Conservation (phyloP, 306 rosid species). For the Vigna mungo region DNA sequence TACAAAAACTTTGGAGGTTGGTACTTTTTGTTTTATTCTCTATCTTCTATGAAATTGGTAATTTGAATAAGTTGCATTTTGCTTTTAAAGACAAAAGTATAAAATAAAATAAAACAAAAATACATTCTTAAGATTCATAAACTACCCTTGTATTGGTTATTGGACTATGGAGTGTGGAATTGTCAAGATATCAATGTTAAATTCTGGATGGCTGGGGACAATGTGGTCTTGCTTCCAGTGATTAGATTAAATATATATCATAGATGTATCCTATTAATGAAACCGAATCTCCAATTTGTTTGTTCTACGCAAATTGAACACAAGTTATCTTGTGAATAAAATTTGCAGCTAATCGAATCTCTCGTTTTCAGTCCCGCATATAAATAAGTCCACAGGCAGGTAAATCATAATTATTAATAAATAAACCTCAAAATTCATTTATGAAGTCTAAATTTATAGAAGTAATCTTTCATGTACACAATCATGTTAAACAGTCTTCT, state of each 20-base stretch:
- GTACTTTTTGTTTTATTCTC: conserved; percentile 38
- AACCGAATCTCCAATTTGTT: conserved; percentile 4
- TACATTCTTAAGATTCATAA: conserved; percentile 1
- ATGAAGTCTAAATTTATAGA: no score
- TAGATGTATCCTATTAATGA: background rate
- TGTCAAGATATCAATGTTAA: conserved; percentile 6
- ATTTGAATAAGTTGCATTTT: conserved; percentile 12
- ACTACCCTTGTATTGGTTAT: background rate
- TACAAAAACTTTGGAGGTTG: conserved; percentile 87
- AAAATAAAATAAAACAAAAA: background rate
- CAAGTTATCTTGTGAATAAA: conserved; percentile 46
- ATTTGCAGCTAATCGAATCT: background rate
- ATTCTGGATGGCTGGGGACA: conserved; percentile 12
- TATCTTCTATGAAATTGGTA: conserved; percentile 14
- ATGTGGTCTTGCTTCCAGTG: background rate
- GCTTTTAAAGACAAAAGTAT: conserved; percentile 7
- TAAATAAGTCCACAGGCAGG: background rate
- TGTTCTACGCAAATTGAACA: conserved; percentile 13
- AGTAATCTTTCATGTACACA: no score
- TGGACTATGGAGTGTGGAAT: conserved; percentile 8
- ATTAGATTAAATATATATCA: background rate
- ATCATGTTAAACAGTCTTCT: no score
- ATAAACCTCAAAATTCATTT: background rate
- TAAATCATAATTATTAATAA: background rate
- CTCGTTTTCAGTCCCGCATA: background rate